Base-by-base conservation (phyloP, 768 basidiomycete species). In the Hygrocybe coccinea region DNA sequence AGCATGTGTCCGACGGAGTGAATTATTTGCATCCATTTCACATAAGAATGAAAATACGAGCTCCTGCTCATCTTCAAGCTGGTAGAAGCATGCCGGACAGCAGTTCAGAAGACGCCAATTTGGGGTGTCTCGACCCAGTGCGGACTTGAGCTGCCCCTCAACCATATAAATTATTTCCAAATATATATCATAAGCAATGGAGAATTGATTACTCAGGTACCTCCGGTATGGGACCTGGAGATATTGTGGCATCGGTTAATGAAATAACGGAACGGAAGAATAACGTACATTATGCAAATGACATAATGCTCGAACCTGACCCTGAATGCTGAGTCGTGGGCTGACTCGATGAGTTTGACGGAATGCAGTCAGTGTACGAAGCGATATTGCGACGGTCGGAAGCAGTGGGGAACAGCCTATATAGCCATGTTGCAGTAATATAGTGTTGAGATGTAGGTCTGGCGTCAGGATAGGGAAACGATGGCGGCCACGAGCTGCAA, bases 31-130 rank as follows among this genome's bases (percentile, higher is more conserved):
- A 25, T 34, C 24, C 9, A 24, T 22, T n/a, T n/a, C n/a, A 25
- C 19, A 25, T 10, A 49, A 29, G 21, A n/a, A 49, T 11, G 21
- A 49, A 49, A 34, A 24, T 12, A 22, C 21, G 19, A 49, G 21
- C 6, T 44, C 24, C 43, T 3, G n/a, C n/a, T 25, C 47, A 49
- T 29, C 22, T n/a, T 49, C 33, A 15, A 49, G 22, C 39, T 62
- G 59, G 55, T 70, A 68, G 0, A 60, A 63, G 54, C 71, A 71
- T 1, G 65, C 46, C 1, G 70, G 65, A 45, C 67, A 71, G 2
- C 62, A 52, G 48, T 71, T 58, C 29, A 56, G 17, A 1, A 71
- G 33, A 1, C 62, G 56, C 69, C 67, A 71, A 21, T 65, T 39
- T 1, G 59, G 50, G 2, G 44, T n/a, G 29, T 69, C 54, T 1